These are phyloP conservation scores for Alternaria gansuensis DNA, from an alignment of 2,329 filamentous ascomycete species.

Conservation along the genomic window DNA sequence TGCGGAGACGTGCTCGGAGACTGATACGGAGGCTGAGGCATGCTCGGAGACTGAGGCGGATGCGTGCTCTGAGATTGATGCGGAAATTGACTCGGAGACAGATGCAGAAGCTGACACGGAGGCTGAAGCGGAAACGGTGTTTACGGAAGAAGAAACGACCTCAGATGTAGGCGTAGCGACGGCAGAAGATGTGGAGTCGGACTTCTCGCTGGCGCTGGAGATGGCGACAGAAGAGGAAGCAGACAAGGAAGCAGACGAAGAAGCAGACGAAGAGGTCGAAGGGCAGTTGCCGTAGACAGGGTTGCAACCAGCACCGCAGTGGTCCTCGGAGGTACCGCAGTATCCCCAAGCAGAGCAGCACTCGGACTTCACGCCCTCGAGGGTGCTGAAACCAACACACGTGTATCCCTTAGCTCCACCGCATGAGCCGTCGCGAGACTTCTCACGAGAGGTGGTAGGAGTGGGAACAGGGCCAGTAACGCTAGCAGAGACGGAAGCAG, in stretches of 20 bases:
- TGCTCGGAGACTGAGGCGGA: conserved; percentile 11
- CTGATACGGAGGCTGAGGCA: neutral
- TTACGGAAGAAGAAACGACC: neutral
- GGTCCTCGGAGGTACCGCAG: conserved; percentile 47
- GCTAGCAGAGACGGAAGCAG: conserved; percentile 28
- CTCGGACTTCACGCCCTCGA: conserved; percentile 45
- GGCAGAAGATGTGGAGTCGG: conserved; percentile 10
- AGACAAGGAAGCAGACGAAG: neutral
- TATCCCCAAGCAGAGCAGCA: conserved; percentile 58
- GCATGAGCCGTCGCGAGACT: conserved; percentile 32
- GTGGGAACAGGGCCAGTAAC: conserved; percentile 49
- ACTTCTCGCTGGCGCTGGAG: conserved; percentile 18
- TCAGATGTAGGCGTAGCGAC: neutral
- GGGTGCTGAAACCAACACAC: conserved; percentile 33
- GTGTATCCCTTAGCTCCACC: conserved; percentile 36
- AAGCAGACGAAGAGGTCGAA: conserved; percentile 10
- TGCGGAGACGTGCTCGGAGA: conserved; percentile 15
- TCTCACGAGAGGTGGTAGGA: conserved; percentile 23
- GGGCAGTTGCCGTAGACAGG: conserved; percentile 38
- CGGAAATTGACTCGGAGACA: neutral
- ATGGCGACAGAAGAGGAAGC: neutral
- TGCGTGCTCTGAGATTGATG: conserved; percentile 10
- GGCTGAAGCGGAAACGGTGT: neutral
- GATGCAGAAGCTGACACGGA: conserved; percentile 1
- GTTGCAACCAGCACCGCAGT: conserved; percentile 46